A percentile compares a stretch with the other conserved stretches of the same genome.
These are phyloP conservation scores for Curvularia hawaiiensis DNA, from an alignment of 2,329 filamentous ascomycete species.

Conservation along the genomic window DNA sequence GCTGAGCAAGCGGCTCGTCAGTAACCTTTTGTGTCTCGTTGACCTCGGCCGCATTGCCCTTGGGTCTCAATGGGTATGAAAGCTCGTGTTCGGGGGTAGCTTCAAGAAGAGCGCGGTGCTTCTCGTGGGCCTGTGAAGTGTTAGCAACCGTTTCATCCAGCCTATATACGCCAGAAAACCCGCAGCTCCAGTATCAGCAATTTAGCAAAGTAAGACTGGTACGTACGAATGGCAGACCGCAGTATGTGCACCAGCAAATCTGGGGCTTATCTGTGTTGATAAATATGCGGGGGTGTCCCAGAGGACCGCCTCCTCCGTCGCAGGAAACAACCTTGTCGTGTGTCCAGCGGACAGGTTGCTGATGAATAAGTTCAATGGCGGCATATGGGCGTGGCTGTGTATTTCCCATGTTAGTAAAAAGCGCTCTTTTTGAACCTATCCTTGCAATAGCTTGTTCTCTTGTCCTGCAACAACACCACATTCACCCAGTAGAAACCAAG, in stretches of 20 bases:
- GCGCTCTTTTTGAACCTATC: conserved; percentile 2
- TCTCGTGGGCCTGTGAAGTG: conserved; percentile 76
- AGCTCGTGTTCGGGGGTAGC: conserved; percentile 77
- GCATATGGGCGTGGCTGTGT: conserved; percentile 82
- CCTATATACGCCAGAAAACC: too few species aligned
- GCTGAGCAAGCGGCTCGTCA: conserved; percentile 63
- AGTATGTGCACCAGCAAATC: conserved; percentile 90
- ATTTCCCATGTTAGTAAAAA: conserved; percentile 25
- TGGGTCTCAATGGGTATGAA: conserved; percentile 77
- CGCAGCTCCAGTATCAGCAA: neutral
- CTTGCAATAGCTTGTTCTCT: neutral
- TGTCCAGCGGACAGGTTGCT: conserved; percentile 92
- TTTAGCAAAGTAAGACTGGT: conserved; percentile 10
- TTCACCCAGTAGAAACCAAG: neutral
- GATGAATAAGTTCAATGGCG: conserved; percentile 94
- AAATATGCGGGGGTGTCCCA: conserved; percentile 90
- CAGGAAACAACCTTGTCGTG: conserved; percentile 82
- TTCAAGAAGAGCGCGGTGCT: conserved; percentile 83
- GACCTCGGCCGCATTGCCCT: conserved; percentile 63
- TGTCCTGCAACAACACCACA: neutral
- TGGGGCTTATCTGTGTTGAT: conserved; percentile 99
- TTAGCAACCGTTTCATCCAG: conserved; percentile 5
- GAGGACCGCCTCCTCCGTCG: conserved; percentile 88
- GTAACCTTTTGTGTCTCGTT: conserved; percentile 63
- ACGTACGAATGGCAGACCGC: conserved; percentile 89